Evolutionary conservation across 345 rosid genomes (phyloP).

Genomic region (Arabidopsis arenosa): DNA sequence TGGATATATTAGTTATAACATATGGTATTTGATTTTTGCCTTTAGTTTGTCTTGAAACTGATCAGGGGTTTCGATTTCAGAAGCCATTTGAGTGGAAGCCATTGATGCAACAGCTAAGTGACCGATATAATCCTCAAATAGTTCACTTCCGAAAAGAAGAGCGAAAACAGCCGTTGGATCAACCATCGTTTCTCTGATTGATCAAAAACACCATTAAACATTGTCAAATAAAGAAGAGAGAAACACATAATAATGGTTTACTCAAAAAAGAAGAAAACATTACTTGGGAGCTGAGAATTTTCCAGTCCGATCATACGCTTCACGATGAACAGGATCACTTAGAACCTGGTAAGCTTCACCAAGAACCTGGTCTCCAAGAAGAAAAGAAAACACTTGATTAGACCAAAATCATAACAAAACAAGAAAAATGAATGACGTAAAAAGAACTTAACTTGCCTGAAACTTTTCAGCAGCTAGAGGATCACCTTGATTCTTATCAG

Average conservation of each 20-base stretch:
- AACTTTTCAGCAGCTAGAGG: slow-evolving; percentile 92
- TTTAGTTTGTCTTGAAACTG: slow-evolving; percentile 67
- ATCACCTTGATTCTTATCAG: slow-evolving; percentile 93
- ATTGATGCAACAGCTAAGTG: slow-evolving; percentile 89
- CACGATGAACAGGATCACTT: slow-evolving; percentile 86
- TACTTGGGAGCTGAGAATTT: slow-evolving; percentile 51
- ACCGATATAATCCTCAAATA: slow-evolving; percentile 88
- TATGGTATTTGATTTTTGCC: slow-evolving; percentile 52
- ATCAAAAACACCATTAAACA: slow-evolving; percentile 3
- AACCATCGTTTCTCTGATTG: slow-evolving; percentile 73
- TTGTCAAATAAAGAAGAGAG: slow-evolving; percentile 12
- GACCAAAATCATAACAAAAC: not conserved
- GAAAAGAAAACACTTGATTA: not conserved
- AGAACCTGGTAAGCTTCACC: slow-evolving; percentile 98
- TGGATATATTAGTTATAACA: not conserved
- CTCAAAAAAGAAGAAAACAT: not conserved
- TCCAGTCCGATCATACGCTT: slow-evolving; percentile 90
- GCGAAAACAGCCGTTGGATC: slow-evolving; percentile 92
- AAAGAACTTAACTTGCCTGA: slow-evolving; percentile 56
- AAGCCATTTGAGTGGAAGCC: slow-evolving; percentile 70
- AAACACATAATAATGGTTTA: not conserved
- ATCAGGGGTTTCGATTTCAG: slow-evolving; percentile 47
- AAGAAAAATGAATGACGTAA: not conserved
- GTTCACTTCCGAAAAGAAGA: slow-evolving; percentile 93
- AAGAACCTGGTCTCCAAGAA: slow-evolving; percentile 56